These are phyloP conservation scores for Lipomyces yamadae DNA, from an alignment of 805 yeast species.

Conservation along the genomic window DNA sequence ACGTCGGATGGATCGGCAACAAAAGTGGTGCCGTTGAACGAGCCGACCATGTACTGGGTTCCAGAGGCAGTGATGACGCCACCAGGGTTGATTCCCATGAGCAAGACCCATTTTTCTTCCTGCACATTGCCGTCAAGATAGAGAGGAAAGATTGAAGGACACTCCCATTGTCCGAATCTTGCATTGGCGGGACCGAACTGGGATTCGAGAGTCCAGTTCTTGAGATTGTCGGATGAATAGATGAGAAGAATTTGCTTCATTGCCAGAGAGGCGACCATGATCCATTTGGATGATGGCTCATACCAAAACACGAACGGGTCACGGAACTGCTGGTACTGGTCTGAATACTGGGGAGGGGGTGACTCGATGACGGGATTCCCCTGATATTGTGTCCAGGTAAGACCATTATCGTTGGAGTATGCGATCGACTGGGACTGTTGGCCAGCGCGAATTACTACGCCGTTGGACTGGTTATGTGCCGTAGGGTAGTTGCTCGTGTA, in stretches of 20 bases:
- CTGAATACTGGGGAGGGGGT: constrained; percentile 16
- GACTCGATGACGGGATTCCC: constrained; percentile 11
- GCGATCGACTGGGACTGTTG: constrained; percentile 12
- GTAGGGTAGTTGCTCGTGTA: constrained; percentile 8
- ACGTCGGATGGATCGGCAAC: constrained; percentile 41
- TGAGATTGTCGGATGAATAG: constrained; percentile 12
- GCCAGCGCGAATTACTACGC: not conserved
- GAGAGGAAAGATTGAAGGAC: constrained; percentile 49
- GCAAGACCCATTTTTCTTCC: constrained; percentile 48
- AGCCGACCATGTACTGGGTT: constrained; percentile 51
- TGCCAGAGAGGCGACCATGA: constrained; percentile 23
- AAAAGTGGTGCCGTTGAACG: constrained; percentile 50
- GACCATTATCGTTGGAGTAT: constrained; percentile 10
- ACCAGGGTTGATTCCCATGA: constrained; percentile 52
- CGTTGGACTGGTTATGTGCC: constrained; percentile 6
- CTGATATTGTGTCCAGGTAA: constrained; percentile 9
- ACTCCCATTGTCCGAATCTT: constrained; percentile 51
- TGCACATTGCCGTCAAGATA: constrained; percentile 39
- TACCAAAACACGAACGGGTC: constrained; percentile 28
- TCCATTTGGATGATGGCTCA: constrained; percentile 11
- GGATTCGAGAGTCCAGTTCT: constrained; percentile 8
- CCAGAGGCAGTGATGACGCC: constrained; percentile 50
- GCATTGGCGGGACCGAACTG: constrained; percentile 15
- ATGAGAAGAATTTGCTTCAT: constrained; percentile 11
- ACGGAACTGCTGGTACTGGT: constrained; percentile 24